Conservation (phyloP, 441 rosid genomes). For the Populus trichocarpa region DNA sequence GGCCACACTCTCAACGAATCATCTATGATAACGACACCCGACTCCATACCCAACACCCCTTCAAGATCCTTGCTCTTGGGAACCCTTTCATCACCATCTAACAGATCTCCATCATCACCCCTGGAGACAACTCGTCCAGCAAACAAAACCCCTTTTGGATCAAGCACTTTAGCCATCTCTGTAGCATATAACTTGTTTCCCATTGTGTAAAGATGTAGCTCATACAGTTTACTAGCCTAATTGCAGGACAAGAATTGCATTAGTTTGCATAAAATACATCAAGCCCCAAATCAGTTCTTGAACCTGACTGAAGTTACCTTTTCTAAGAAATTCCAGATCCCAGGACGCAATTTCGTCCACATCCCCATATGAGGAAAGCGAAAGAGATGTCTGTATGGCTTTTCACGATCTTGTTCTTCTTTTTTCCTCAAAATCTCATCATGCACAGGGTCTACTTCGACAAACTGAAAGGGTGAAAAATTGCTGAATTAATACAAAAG, state of each 20-base stretch:
- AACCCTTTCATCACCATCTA: conserved; percentile 86
- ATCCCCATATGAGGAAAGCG: conserved; percentile 95
- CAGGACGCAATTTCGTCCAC: conserved; percentile 99
- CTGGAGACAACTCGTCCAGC: conserved; percentile 92
- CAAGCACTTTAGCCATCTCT: conserved; percentile 98
- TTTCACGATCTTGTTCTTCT: conserved; percentile 96
- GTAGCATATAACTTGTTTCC: conserved; percentile 98
- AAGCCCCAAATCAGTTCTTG: neutral
- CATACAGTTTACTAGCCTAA: conserved; percentile 86
- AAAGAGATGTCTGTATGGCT: conserved; percentile 79
- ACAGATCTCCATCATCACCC: conserved; percentile 88
- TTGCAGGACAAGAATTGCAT: conserved; percentile 19
- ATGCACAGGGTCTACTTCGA: conserved; percentile 82
- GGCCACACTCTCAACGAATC: conserved; percentile 99
- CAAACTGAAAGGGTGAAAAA: conserved; percentile 47
- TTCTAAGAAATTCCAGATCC: conserved; percentile 95
- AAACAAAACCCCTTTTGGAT: conserved; percentile 81
- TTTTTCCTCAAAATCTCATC: conserved; percentile 85
- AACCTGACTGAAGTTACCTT: conserved; percentile 41
- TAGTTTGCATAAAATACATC: conserved; percentile 14
- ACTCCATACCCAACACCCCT: conserved; percentile 99
- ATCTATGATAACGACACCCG: conserved; percentile 91
- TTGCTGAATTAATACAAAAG: conserved; percentile 6
- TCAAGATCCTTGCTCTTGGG: conserved; percentile 98
- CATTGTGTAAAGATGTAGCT: conserved; percentile 97